phyloP scores from a whole-genome alignment of 192 early-diverging fungal genomes.

The Coemansia pectinata region DNA sequence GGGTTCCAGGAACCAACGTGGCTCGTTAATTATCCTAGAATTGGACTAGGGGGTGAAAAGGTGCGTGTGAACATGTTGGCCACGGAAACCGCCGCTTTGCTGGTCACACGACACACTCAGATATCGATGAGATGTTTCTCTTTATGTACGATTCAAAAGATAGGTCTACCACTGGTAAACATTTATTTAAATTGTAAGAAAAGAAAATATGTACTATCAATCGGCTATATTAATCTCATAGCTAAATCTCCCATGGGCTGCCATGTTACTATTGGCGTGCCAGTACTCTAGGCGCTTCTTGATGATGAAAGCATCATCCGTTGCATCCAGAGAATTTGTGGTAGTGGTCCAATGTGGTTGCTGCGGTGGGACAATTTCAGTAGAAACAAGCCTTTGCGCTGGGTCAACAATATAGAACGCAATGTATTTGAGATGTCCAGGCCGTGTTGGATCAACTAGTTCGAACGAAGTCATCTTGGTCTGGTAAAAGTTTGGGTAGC shows the following conservation, averaged over 20 bases:
- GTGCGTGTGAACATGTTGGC: not conserved
- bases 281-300: not conserved
- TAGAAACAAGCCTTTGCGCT: not conserved
- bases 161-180: not conserved
- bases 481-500: constrained; percentile 74
- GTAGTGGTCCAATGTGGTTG: not conserved
- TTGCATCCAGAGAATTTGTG: not conserved
- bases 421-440: not conserved
- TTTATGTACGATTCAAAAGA: not conserved
- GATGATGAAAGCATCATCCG: not conserved
- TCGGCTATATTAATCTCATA: not conserved
- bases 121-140: not conserved
- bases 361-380: not conserved
- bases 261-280: not conserved
- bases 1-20: not conserved
- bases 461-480: constrained; percentile 55
- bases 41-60: not conserved
- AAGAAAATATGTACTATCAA: not conserved
- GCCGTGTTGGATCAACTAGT: not conserved
- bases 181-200: not conserved
- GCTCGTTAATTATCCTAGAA: not conserved
- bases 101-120: constrained; percentile 4
- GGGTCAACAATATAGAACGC: not conserved
- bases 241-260: not conserved
- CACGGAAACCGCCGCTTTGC: not conserved